Evolutionary conservation across 495 filamentous ascomycete genomes (phyloP), one percentile per base, ranked within the genome.

Genomic region (Penicillium herquei): DNA sequence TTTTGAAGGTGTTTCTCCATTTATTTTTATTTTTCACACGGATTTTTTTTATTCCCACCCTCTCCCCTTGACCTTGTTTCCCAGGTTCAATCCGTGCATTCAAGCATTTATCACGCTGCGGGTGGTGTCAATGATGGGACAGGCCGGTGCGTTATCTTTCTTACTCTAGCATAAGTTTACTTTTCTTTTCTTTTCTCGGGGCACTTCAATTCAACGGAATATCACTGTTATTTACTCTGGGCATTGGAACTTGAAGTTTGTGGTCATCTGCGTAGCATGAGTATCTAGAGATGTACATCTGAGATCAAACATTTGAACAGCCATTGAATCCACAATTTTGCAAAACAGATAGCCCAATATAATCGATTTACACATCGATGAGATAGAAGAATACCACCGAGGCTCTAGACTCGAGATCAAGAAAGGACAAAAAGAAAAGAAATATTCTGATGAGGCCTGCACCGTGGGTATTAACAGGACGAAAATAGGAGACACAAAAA

Each of bases 401-500:
- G 21, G 41, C 39, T 33, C 14, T n/a, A 14, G n/a, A 3, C 12
- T 32, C 26, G 10, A 14, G 14, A 58, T 34, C 45, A 55, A 39
- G 41, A 40, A 6, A 35, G 11, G 9, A 37, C 33, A 37, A 55
- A 54, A 54, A 32, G 26, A 42, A 51, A 56, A 32, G 31, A 42
- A 51, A 52, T 56, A 37, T 37, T 35, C 53, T 42, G 47, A 57
- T 51, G 43, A 56, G 46, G 54, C 54, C 64, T 62, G 66, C 57
- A 50, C 39, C 57, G 54, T 56, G 65, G 57, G 65, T 68, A 68
- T 67, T 63, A 63, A 42, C 62, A 65, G 62, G 43, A 34, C 39
- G 49, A 51, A 41, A 34, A 54, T 26, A 31, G 7, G 54, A 52
- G 39, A 55, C 14, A 52, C 30, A 45, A 54, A 59, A 54, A 40